These are phyloP conservation scores for Pezicula radicicola DNA, from an alignment of 2,329 filamentous ascomycete species.

Conservation along the genomic window DNA sequence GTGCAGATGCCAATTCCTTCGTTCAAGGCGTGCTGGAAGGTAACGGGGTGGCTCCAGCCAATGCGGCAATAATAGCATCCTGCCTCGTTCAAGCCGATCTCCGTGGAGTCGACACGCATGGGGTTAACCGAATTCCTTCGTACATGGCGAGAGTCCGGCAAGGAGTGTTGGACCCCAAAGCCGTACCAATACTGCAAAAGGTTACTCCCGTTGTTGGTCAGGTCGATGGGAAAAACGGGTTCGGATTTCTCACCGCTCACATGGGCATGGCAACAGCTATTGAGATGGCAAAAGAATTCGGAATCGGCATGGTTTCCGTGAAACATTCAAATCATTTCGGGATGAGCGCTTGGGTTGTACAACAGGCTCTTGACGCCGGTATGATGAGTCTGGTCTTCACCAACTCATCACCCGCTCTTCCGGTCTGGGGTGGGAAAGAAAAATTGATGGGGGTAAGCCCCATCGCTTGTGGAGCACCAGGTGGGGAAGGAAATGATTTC, in stretches of 20 bases:
- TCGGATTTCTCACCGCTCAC: conserved; percentile 71
- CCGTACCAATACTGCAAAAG: conserved; percentile 54
- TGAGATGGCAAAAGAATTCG: conserved; percentile 58
- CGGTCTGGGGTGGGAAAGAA: conserved; percentile 29
- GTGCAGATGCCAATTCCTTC: conserved; percentile 30
- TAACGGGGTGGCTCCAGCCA: conserved; percentile 55
- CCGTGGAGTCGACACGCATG: conserved; percentile 77
- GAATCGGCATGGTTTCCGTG: conserved; percentile 74
- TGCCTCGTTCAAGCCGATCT: conserved; percentile 74
- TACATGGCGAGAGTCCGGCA: conserved; percentile 73
- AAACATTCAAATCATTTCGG: conserved; percentile 81
- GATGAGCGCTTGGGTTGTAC: conserved; percentile 79
- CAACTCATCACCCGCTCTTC: conserved; percentile 29
- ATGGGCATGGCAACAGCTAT: conserved; percentile 66
- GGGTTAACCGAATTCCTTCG: conserved; percentile 72
- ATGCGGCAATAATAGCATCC: conserved; percentile 61
- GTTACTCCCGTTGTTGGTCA: conserved; percentile 70
- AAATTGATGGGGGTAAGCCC: conserved; percentile 29
- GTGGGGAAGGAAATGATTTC: conserved; percentile 58
- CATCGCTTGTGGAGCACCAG: conserved; percentile 65
- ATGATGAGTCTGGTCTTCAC: conserved; percentile 54
- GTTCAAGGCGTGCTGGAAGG: conserved; percentile 52
- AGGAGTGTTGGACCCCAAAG: conserved; percentile 61
- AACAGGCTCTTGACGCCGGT: conserved; percentile 69
- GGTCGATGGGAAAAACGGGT: conserved; percentile 62